phyloP scores from a whole-genome alignment of 306 rosid species.

The Gynostemma pentaphyllum region DNA sequence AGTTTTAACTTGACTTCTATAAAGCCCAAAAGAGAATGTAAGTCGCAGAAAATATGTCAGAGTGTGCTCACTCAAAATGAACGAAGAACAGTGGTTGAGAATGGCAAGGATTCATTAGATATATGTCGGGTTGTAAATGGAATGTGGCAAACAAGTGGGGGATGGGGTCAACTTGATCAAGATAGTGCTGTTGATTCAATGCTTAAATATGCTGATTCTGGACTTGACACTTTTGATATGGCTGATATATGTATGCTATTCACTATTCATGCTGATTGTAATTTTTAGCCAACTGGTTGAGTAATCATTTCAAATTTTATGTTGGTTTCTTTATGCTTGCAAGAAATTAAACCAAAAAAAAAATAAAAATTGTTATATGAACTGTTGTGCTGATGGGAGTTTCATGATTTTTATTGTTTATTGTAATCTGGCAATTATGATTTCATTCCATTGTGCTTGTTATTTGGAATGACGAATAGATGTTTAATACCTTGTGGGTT shows the following conservation, averaged over 20 bases:
- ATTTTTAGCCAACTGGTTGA: not conserved
- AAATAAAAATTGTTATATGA: not conserved
- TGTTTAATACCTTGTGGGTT: not conserved
- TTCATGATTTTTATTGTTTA: not conserved
- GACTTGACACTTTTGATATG: constrained; percentile 65
- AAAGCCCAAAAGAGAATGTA: constrained; percentile 17
- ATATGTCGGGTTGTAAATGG: constrained; percentile 65
- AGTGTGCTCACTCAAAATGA: constrained; percentile 41
- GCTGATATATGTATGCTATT: constrained; percentile 63
- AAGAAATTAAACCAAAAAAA: not conserved
- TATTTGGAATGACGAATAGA: not conserved
- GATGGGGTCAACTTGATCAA: constrained; percentile 72
- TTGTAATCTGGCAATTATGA: not conserved
- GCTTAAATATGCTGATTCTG: constrained; percentile 72
- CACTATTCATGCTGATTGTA: not conserved
- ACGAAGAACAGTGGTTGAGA: constrained; percentile 27
- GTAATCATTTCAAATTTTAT: not conserved
- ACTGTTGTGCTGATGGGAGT: too few species aligned
- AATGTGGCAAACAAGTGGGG: constrained; percentile 86
- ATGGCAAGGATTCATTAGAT: constrained; percentile 59
- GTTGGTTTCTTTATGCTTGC: not conserved
- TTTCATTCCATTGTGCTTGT: not conserved
- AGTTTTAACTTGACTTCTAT: constrained; percentile 11
- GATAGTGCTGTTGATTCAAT: constrained; percentile 57
- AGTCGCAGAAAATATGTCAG: constrained; percentile 10